These are phyloP conservation scores for Lachnellula subtilissima DNA, from an alignment of 2,329 filamentous ascomycete genomes.

Conservation along the genomic window DNA sequence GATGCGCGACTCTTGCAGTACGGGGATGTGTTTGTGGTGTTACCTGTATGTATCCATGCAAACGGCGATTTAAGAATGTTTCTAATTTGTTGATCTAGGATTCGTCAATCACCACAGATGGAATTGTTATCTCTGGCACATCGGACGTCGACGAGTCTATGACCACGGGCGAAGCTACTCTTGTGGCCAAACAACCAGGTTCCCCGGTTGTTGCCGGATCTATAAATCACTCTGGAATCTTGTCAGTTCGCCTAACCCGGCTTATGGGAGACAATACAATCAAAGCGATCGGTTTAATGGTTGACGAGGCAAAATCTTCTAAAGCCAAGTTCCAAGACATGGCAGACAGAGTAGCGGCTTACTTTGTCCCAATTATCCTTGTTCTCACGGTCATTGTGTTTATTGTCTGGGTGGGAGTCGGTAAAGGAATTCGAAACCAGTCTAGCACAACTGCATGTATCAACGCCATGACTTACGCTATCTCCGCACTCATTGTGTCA, in stretches of 20 bases:
- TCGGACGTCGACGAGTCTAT: slow-evolving; percentile 73
- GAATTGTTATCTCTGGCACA: slow-evolving; percentile 55
- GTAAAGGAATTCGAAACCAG: slow-evolving; percentile 37
- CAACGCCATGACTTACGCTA: slow-evolving; percentile 64
- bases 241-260: slow-evolving; percentile 54
- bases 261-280: slow-evolving; percentile 70
- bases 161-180: slow-evolving; percentile 66
- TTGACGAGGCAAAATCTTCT: slow-evolving; percentile 63
- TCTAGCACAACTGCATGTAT: slow-evolving; percentile 47
- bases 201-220: slow-evolving; percentile 62
- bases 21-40: slow-evolving; percentile 61
- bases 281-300: slow-evolving; percentile 61
- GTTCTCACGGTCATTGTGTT: slow-evolving; percentile 56
- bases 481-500: slow-evolving; percentile 64
- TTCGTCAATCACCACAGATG: slow-evolving; percentile 58
- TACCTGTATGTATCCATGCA: slow-evolving; percentile 45
- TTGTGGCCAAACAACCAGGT: slow-evolving; percentile 52
- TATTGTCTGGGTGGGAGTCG: slow-evolving; percentile 60
- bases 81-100: no score
- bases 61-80: no score
- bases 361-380: slow-evolving; percentile 65
- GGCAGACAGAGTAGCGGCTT: slow-evolving; percentile 62
- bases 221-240: slow-evolving; percentile 58
- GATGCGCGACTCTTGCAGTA: slow-evolving; percentile 66
- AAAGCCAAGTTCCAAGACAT: slow-evolving; percentile 66